Conservation (phyloP, 2,329 filamentous ascomycete genomes). For the Ophiostoma ips region DNA sequence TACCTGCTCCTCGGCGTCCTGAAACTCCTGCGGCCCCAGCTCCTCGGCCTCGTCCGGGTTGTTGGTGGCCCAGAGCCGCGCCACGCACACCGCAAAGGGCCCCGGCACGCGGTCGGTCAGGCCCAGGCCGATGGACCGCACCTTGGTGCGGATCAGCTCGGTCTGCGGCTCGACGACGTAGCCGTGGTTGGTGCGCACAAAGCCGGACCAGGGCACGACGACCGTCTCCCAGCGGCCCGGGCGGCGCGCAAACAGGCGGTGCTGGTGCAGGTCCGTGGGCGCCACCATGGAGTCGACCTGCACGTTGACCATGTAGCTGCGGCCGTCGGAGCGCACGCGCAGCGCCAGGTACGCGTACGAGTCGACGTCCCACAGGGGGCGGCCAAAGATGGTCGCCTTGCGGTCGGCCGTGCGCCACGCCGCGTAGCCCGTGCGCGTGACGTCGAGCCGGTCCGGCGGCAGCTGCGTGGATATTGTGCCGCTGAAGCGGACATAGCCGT, state of each 20-base stretch:
- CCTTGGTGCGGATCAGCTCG: constrained; percentile 74
- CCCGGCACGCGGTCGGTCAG: constrained; percentile 81
- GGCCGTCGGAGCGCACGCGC: constrained; percentile 77
- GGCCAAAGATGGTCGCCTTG: constrained; percentile 69
- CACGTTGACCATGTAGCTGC: constrained; percentile 88
- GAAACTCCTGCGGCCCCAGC: constrained; percentile 13
- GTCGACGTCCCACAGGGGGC: constrained; percentile 76
- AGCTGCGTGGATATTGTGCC: constrained; percentile 79
- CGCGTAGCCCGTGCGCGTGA: constrained; percentile 74
- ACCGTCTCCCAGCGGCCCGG: constrained; percentile 91
- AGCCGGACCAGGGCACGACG: constrained; percentile 80
- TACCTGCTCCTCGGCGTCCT: constrained; percentile 6
- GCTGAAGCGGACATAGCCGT: constrained; percentile 64
- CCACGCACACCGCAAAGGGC: constrained; percentile 74
- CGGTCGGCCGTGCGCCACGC: constrained; percentile 77
- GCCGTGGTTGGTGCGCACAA: constrained; percentile 89
- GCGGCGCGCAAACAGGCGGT: constrained; percentile 65
- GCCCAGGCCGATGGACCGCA: constrained; percentile 74
- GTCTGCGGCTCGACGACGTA: constrained; percentile 86
- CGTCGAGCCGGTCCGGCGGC: constrained; percentile 56
- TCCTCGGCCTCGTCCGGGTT: constrained; percentile 27
- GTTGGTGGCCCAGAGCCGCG: constrained; percentile 86
- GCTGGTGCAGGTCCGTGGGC: constrained; percentile 91
- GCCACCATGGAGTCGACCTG: constrained; percentile 81
- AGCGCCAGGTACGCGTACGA: constrained; percentile 78